Evolutionary conservation across 2,329 filamentous ascomycete genomes (phyloP).

Genomic region (Microcyclospora pomicola): DNA sequence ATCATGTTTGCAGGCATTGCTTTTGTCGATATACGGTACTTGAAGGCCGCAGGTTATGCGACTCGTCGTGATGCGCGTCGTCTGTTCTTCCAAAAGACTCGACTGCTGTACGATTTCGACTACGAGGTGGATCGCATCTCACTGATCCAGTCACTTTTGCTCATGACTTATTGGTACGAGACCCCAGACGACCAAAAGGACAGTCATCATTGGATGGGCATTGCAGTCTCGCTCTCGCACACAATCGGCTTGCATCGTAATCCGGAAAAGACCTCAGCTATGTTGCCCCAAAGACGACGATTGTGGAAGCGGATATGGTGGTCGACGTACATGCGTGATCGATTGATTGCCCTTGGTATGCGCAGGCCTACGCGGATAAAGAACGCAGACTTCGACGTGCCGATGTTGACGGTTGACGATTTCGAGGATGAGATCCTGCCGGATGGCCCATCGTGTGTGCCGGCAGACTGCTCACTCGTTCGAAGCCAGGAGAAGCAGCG

Average conservation of each 20-base stretch:
- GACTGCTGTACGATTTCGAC: slow-evolving; percentile 86
- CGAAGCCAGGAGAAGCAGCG: slow-evolving; percentile 60
- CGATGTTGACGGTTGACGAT: slow-evolving; percentile 72
- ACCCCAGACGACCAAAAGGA: slow-evolving; percentile 95
- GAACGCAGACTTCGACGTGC: slow-evolving; percentile 84
- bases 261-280: slow-evolving; percentile 55
- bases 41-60: slow-evolving; percentile 63
- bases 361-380: slow-evolving; percentile 83
- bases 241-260: slow-evolving; percentile 88
- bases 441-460: slow-evolving; percentile 53
- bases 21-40: slow-evolving; percentile 66
- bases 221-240: slow-evolving; percentile 82
- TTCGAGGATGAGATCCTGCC: slow-evolving; percentile 59
- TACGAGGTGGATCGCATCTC: slow-evolving; percentile 83
- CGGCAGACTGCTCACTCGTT: slow-evolving; percentile 55
- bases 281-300: slow-evolving; percentile 59
- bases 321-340: slow-evolving; percentile 92
- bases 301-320: slow-evolving; percentile 96
- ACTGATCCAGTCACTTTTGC: slow-evolving; percentile 71
- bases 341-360: slow-evolving; percentile 86
- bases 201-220: slow-evolving; percentile 98
- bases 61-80: slow-evolving; percentile 72
- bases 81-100: slow-evolving; percentile 76
- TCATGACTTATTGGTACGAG: slow-evolving; percentile 98
- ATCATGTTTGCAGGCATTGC: slow-evolving; percentile 89